A percentile compares a stretch with the other conserved stretches of the same genome.
Conservation (phyloP, 768 basidiomycete species). For the Strobilomyces dryophilus region DNA sequence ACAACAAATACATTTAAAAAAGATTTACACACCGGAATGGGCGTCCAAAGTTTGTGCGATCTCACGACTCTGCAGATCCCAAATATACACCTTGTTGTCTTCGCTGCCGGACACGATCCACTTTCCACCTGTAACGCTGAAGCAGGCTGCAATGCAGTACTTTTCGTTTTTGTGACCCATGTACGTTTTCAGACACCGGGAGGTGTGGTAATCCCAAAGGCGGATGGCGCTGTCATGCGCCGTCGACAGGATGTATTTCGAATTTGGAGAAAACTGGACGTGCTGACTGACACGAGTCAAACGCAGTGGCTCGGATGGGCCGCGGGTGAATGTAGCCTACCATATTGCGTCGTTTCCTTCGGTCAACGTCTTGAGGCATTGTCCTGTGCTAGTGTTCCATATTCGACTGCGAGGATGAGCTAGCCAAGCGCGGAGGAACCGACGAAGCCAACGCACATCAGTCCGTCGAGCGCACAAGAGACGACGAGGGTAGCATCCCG, state of each 20-base stretch:
- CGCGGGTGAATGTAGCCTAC: slow-evolving; percentile 33
- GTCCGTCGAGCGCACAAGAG: slow-evolving; percentile 86
- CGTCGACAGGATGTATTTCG: slow-evolving; percentile 89
- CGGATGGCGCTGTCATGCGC: slow-evolving; percentile 92
- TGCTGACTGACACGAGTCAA: slow-evolving; percentile 55
- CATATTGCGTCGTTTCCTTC: slow-evolving; percentile 86
- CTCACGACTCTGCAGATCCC: slow-evolving; percentile 88
- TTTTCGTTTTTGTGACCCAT: slow-evolving; percentile 77
- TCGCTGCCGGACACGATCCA: slow-evolving; percentile 94
- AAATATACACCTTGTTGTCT: slow-evolving; percentile 84
- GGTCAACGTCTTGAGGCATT: slow-evolving; percentile 93
- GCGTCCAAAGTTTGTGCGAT: slow-evolving; percentile 77
- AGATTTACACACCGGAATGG: slow-evolving; percentile 52
- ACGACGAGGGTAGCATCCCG: slow-evolving; percentile 88
- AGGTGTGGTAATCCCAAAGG: slow-evolving; percentile 92
- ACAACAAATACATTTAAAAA: neutral
- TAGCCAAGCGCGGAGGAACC: slow-evolving; percentile 1
- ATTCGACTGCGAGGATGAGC: slow-evolving; percentile 63
- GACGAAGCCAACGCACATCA: slow-evolving; percentile 65
- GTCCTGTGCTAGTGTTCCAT: slow-evolving; percentile 90
- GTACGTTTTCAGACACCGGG: slow-evolving; percentile 88
- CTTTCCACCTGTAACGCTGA: slow-evolving; percentile 79
- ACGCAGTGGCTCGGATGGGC: neutral
- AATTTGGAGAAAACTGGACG: slow-evolving; percentile 93
- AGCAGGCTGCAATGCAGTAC: slow-evolving; percentile 81